Evolutionary conservation across 257 asterid species (phyloP), one percentile per base, ranked within the genome.

Genomic region (Solanum chilense): DNA sequence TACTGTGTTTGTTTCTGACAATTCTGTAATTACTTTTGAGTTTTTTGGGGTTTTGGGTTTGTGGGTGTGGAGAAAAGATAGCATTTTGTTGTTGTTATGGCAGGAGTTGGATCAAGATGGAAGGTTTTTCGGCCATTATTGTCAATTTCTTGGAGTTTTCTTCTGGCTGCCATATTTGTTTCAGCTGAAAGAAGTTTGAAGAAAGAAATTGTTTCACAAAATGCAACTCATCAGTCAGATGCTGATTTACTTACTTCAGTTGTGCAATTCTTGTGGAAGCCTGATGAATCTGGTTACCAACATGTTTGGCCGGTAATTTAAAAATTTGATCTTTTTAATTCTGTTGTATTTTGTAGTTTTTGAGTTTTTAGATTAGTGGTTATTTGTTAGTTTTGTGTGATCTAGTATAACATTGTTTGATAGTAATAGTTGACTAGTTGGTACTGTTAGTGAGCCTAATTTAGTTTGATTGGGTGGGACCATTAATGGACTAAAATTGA

Each of bases 251-350:
- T 90, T 23, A 52, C 92, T 10, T 33, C 89, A 84, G 49, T 94
- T 29, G 69, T 90, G 83, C 91, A 95, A 84, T 96, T 92, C 92
- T 23, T 95, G 23, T 95, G 99, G 99, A 95, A 91, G 90, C 88
- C 92, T 8, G 64, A 91, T 84, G 42, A 89, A 90, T 90, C 97
- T n/a, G 99, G 96, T 69, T 96, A 94, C 94, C 93, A 93, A 4
- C 99, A 93, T 89, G 94, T 93, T 90, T 96, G 99, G 99, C 99
- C 99, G 95, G 99, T 96, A 92, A 94, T 95, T 93, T 41, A 1
- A 62, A 23, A n/a, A 0, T 62, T 62, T 62, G 31, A n/a, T 23
- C 70, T 62, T 62, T 62, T 44, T 44, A 1, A 1, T 47, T 80
- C 14, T 47, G 27, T 27, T 47, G 85, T 81, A 29, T 81, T 81